Conservation (phyloP, 352 stramenopile genomes). For the Pythium plurisporium region DNA sequence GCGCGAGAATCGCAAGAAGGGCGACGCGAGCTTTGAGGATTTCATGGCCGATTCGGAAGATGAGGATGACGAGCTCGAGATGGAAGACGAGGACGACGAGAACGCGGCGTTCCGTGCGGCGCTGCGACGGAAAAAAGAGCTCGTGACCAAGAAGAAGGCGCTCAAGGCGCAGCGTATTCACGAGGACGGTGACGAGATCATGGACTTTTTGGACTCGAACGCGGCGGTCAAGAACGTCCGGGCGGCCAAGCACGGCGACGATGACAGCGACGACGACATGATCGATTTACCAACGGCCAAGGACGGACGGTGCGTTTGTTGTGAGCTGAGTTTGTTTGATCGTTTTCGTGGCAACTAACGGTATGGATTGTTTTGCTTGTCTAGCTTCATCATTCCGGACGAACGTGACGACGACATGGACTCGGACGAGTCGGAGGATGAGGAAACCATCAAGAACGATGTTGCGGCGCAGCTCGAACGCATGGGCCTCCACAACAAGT, state of each 20-base stretch:
- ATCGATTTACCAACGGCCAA: slow-evolving; percentile 90
- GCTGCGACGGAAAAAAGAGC: slow-evolving; percentile 73
- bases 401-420: slow-evolving; percentile 51
- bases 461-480: slow-evolving; percentile 74
- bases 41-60: slow-evolving; percentile 83
- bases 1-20: slow-evolving; percentile 34
- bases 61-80: slow-evolving; percentile 73
- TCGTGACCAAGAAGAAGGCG: slow-evolving; percentile 67
- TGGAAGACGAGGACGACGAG: slow-evolving; percentile 54
- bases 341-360: too few species aligned
- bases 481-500: slow-evolving; percentile 71
- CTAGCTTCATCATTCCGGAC: slow-evolving; percentile 75
- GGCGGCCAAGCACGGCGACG: slow-evolving; percentile 40
- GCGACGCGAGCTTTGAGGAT: slow-evolving; percentile 49
- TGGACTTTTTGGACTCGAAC: slow-evolving; percentile 91
- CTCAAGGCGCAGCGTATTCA: slow-evolving; percentile 40
- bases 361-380: slow-evolving; percentile 7
- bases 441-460: slow-evolving; percentile 71
- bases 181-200: slow-evolving; percentile 84
- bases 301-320: slow-evolving; percentile 76
- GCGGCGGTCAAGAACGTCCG: slow-evolving; percentile 89
- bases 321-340: slow-evolving; percentile 1
- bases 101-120: slow-evolving; percentile 79
- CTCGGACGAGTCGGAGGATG: slow-evolving; percentile 70
- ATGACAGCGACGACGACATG: slow-evolving; percentile 62